phyloP scores from a whole-genome alignment of 2,329 filamentous ascomycete species.

The Xylariaceae sp. region DNA sequence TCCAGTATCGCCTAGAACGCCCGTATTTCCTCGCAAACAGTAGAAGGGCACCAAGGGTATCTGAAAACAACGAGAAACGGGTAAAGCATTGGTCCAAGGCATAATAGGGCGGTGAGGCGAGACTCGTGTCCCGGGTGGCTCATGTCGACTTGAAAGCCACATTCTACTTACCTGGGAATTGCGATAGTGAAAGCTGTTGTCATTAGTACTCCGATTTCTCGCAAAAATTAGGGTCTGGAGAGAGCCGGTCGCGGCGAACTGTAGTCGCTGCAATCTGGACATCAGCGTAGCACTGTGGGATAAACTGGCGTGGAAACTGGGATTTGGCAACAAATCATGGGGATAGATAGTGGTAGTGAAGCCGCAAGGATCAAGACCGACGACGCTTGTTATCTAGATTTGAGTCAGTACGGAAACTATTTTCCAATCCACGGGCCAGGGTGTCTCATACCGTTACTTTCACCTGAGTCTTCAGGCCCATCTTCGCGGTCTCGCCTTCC shows the following conservation, averaged over 20 bases:
- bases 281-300: constrained; percentile 19
- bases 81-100: constrained; percentile 1
- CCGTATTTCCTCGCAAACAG: constrained; percentile 5
- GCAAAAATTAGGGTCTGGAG: constrained; percentile 4
- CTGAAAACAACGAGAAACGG: constrained; percentile 6
- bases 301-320: constrained; percentile 10
- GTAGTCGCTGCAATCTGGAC: constrained; percentile 14
- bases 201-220: constrained; percentile 20
- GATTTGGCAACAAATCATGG: constrained; percentile 2
- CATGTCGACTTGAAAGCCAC: background rate
- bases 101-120: no score
- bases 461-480: constrained; percentile 17
- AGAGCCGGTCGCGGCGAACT: constrained; percentile 5
- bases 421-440: background rate
- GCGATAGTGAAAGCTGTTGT: constrained; percentile 12
- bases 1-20: constrained; percentile 2
- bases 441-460: constrained; percentile 26
- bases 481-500: constrained; percentile 26
- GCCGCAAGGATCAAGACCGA: constrained; percentile 35
- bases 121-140: no score
- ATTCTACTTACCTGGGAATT: constrained; percentile 20
- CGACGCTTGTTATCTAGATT: constrained; percentile 46
- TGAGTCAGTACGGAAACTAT: constrained; percentile 24
- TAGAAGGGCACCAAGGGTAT: constrained; percentile 9
- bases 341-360: constrained; percentile 3